Evolutionary conservation across 345 rosid species (phyloP), one percentile per base, ranked within the genome.

Genomic region (Eucalyptus urophylla): DNA sequence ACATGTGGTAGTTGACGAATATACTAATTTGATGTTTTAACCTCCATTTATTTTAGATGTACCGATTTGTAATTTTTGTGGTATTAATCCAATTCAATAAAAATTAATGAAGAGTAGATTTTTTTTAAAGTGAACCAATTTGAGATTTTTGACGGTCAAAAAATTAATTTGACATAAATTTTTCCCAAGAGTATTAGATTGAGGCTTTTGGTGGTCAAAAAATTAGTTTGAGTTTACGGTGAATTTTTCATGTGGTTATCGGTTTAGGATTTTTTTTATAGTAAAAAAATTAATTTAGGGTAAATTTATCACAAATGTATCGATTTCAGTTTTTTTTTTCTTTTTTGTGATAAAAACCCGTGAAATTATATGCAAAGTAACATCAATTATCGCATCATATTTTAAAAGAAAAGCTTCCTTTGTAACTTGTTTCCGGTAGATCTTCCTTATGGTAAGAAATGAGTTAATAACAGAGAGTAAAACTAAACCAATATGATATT

Each of bases 131-230:
- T 24, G 29, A 56, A 56, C 13, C 0, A 0, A 1, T 24, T 24
- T 56, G 62, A 24, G 62, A 22, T 22, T 56, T 56, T 56, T 56
- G 1, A 56, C 0, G 0, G 62, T 56, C 0, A 9, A 56, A 56
- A 56, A 56, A 56, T 4, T 56, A 56, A 12, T 56, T 56, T 56
- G 62, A 16, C 1, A 24, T 56, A 56, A 56, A 22, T 56, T 56
- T 22, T 4, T 22, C 29, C 1, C 1, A 56, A 56, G 0, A 9
- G 3, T 56, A 56, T 6, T 56, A 56, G 6, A 21, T 56, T 56
- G 6, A 10, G 1, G 6, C 27, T 56, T 49, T 53, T 53, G 25
- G 5, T 53, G 58, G 5, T 53, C 4, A 21, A 3, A 19, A 53
- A 53, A 53, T 53, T 53, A 53, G 58, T 53, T 53, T 53, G 58